Conservation (phyloP, 441 rosid species). For the Pelargonium australe region DNA sequence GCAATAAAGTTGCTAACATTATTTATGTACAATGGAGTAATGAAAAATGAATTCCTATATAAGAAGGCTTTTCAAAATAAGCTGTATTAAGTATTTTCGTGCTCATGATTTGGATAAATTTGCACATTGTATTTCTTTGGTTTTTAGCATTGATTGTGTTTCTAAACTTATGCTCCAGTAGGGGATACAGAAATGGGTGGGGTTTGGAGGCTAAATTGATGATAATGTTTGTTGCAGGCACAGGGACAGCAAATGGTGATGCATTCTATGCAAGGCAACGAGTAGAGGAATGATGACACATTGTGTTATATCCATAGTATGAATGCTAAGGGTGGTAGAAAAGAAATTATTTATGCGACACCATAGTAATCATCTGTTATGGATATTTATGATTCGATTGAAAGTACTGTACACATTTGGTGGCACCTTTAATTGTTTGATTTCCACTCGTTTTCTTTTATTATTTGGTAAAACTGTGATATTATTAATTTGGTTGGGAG, state of each 20-base stretch:
- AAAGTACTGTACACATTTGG: slow-evolving; percentile 20
- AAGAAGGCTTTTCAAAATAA: background rate
- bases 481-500: no score
- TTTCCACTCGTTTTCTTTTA: background rate
- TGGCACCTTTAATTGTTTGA: slow-evolving; percentile 2
- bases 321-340: slow-evolving; percentile 23
- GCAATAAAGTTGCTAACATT: background rate
- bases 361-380: slow-evolving; percentile 19
- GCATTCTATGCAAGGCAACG: slow-evolving; percentile 47
- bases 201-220: slow-evolving; percentile 6
- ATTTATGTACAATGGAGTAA: background rate
- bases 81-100: background rate
- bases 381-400: slow-evolving; percentile 18
- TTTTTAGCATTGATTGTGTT: background rate
- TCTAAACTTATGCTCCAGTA: background rate
- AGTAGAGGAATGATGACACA: slow-evolving; percentile 25
- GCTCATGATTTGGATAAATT: background rate
- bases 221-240: slow-evolving; percentile 32
- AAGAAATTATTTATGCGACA: slow-evolving; percentile 20
- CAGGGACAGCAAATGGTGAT: slow-evolving; percentile 44
- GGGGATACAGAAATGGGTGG: no score
- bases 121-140: background rate
- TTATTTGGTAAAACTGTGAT: background rate
- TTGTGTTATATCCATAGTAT: slow-evolving; percentile 15
- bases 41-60: background rate